Conservation (phyloP, 78 protist species). For the Isochrysis galbana region DNA sequence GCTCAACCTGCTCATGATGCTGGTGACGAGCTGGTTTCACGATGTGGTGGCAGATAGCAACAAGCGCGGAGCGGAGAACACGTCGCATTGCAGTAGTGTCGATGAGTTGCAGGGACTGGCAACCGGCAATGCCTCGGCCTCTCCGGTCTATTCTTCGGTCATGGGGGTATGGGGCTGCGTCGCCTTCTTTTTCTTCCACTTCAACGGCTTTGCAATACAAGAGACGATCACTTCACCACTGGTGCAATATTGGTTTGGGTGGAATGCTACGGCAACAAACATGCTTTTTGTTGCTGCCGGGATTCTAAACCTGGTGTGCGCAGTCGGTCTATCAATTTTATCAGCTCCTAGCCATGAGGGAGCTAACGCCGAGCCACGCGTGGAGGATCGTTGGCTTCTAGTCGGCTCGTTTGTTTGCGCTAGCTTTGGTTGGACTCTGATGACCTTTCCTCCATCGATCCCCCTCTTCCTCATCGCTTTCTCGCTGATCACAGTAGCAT, state of each 20-base stretch:
- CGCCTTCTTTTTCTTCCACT: background rate
- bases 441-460: background rate
- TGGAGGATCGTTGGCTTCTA: background rate
- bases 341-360: background rate
- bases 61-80: no score
- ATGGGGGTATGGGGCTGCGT: background rate
- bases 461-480: background rate
- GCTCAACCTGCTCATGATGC: no score
- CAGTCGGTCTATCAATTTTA: background rate
- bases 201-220: slow-evolving; percentile 4
- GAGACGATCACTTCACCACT: slow-evolving; percentile 23
- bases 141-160: no score
- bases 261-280: background rate
- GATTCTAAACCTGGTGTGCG: background rate
- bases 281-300: background rate
- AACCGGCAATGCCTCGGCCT: no score
- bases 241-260: slow-evolving; percentile 1
- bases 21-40: no score
- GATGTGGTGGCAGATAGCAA: no score
- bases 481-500: background rate
- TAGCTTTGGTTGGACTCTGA: background rate
- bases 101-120: no score
- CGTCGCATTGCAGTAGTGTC: no score
- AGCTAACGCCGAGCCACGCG: background rate
- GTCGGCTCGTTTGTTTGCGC: background rate